These are phyloP conservation scores for Botrytis pseudocinerea DNA, from an alignment of 2,329 filamentous ascomycete genomes.

Conservation along the genomic window DNA sequence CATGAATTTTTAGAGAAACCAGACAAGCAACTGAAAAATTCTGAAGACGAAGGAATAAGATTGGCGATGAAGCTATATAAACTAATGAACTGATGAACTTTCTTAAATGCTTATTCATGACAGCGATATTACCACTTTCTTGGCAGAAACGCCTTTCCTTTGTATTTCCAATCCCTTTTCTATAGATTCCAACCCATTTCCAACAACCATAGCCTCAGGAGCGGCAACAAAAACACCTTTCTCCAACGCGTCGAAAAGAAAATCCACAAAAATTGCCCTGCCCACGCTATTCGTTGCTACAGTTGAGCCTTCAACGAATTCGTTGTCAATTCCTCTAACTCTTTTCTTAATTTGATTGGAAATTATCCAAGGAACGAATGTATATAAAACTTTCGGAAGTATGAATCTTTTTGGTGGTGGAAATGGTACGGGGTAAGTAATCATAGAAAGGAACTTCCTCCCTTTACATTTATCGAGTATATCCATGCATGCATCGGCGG, in stretches of 20 bases:
- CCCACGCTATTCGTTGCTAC: constrained; percentile 24
- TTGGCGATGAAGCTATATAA: background rate
- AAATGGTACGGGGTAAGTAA: constrained; percentile 10
- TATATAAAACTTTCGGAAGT: background rate
- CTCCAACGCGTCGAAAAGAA: constrained; percentile 43
- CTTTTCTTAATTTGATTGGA: constrained; percentile 12
- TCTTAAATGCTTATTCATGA: background rate
- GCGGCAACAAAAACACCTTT: constrained; percentile 41
- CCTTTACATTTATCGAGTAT: constrained; percentile 13
- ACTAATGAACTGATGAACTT: no score
- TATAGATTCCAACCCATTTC: constrained; percentile 45
- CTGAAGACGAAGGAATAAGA: background rate
- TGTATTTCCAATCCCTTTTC: constrained; percentile 44
- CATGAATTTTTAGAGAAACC: background rate
- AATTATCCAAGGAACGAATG: constrained; percentile 8
- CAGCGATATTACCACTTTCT: constrained; percentile 27
- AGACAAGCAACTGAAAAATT: background rate
- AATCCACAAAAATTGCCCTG: constrained; percentile 42
- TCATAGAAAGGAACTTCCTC: constrained; percentile 11
- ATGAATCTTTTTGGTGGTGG: constrained; percentile 12
- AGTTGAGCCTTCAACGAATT: background rate
- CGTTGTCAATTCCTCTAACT: constrained; percentile 3
- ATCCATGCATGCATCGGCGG: constrained; percentile 20
- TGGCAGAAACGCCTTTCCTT: constrained; percentile 27
- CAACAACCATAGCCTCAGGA: constrained; percentile 45